phyloP scores from a whole-genome alignment of 345 rosid species.

The Heritiera fomes region DNA sequence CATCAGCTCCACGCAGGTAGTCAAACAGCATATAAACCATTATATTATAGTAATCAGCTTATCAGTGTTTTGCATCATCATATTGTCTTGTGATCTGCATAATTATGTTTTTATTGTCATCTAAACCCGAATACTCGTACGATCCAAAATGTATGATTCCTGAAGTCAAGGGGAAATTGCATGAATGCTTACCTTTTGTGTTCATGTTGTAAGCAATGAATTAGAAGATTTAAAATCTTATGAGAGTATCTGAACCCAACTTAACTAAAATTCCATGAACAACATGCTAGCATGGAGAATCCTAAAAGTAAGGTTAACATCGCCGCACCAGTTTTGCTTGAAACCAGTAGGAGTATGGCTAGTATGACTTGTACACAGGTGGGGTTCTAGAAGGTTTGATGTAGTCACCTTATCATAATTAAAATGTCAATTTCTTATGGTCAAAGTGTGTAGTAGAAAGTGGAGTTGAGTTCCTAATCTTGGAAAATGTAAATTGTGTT shows the following conservation, averaged over 20 bases:
- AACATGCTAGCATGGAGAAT: not conserved
- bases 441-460: not conserved
- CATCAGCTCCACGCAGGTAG: slow-evolving; percentile 56
- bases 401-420: not conserved
- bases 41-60: not conserved
- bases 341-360: not conserved
- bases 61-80: not conserved
- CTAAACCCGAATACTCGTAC: not conserved
- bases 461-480: not conserved
- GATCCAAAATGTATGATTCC: not conserved
- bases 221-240: not conserved
- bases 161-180: not conserved
- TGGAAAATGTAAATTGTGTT: not conserved
- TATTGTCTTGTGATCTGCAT: not conserved
- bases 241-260: not conserved
- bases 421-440: not conserved
- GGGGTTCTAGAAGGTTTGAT: not conserved
- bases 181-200: not conserved
- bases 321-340: slow-evolving; percentile 3
- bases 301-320: slow-evolving; percentile 2
- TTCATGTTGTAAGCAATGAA: not conserved
- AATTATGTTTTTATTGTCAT: not conserved
- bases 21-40: not conserved
- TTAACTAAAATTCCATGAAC: not conserved
- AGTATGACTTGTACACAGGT: not conserved